phyloP scores from a whole-genome alignment of 2,329 filamentous ascomycete species.

The Elsinoe arachidis region DNA sequence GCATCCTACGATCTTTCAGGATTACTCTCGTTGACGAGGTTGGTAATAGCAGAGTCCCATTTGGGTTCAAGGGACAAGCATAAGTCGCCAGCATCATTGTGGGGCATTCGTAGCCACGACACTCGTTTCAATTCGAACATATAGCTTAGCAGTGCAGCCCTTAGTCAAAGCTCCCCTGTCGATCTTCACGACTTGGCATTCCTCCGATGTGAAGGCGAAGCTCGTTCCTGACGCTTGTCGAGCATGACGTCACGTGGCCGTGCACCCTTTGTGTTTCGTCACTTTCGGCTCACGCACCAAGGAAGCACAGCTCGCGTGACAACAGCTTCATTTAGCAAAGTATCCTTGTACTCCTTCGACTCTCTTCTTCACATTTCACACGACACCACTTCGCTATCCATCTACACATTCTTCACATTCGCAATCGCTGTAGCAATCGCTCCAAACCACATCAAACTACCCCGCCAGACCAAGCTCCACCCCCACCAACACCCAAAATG shows the following conservation, averaged over 20 bases:
- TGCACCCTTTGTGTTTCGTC: slow-evolving; percentile 9
- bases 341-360: neutral
- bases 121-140: neutral
- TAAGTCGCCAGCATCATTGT: neutral
- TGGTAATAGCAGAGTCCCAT: neutral
- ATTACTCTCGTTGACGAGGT: neutral
- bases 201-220: neutral
- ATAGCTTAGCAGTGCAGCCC: slow-evolving; percentile 6
- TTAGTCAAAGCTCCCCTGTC: neutral
- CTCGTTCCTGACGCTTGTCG: neutral
- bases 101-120: neutral
- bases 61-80: neutral
- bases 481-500: slow-evolving; percentile 20
- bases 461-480: neutral
- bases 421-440: neutral
- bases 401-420: neutral
- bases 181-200: neutral
- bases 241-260: slow-evolving; percentile 5
- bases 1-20: neutral
- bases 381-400: neutral
- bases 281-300: slow-evolving; percentile 10
- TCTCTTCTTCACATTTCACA: neutral
- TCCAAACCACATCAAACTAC: neutral
- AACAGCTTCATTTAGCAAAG: neutral
- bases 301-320: slow-evolving; percentile 8